Evolutionary conservation across 2,329 filamentous ascomycete genomes (phyloP), one percentile per base, ranked within the genome.

Genomic region (Paradendryphiella salina): DNA sequence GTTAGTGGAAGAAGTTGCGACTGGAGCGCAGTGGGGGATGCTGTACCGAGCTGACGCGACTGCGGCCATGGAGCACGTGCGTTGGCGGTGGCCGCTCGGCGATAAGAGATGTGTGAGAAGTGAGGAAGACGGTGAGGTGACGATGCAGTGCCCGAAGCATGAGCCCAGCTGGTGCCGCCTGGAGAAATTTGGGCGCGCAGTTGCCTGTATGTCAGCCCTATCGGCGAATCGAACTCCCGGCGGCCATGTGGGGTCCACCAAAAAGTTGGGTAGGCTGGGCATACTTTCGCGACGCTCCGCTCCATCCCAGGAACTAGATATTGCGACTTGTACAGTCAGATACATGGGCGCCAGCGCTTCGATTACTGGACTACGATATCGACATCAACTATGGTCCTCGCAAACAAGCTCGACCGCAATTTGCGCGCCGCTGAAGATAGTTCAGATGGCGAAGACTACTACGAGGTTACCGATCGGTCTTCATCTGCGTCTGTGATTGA

Each of bases 401-500:
- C 69, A 14, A 61, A 60, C 14, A 74, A 68, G 41, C 62, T 74
- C 11, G 64, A 67, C 35, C 71, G 69, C 52, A 72, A 65, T 42
- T 56, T 75, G 37, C 66, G 68, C 6, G 69, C 72, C 3, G 65
- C 56, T 7, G 69, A 73, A 34, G 70, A 71, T 18, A 70, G 68
- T 17, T 70, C 71, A 10, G 73, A 72, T 46, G 66, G 62, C 13
- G 71, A 73, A 40, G 66, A 68, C 13, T 73, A 73, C 53, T 74
- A 72, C 42, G 73, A 74, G 46, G 72, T 74, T 50, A 70, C 71
- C 9, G 73, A 73, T 39, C 64, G 64, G 13, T 75, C 72, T 2
- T 75, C 73, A 10, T 69, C 66, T 18, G 72, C 69, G 8, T 76
- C 73, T 1, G 57, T 76, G 2, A 65, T 75, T n/a, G 73, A 73